Evolutionary conservation across 805 yeast species (phyloP).

Genomic region (Candida sithepensis): DNA sequence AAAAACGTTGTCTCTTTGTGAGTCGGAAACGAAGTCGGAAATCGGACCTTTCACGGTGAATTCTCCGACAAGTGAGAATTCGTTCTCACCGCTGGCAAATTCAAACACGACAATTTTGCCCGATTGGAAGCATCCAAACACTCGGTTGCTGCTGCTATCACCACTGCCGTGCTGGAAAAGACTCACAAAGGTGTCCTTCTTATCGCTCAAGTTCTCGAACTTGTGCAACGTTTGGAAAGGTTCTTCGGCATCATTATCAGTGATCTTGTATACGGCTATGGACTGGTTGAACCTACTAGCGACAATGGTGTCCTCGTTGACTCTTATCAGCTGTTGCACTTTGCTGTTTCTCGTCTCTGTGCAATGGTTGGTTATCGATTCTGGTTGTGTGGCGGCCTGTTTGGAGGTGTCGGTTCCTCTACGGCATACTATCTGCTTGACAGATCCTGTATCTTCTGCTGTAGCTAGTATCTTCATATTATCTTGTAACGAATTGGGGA

Average conservation of each 20-base stretch:
- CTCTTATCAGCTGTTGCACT: conserved; percentile 30
- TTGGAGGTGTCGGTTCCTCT: conserved; percentile 78
- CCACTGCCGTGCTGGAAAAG: not conserved
- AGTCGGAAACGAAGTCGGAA: conserved; percentile 45
- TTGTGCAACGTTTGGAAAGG: conserved; percentile 17
- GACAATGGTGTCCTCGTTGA: conserved; percentile 35
- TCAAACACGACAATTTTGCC: not conserved
- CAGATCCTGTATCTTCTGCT: conserved; percentile 63
- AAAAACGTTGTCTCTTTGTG: conserved; percentile 46
- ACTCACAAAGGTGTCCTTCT: not conserved
- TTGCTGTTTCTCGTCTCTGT: conserved; percentile 31
- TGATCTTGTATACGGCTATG: conserved; percentile 36
- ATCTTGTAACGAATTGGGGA: not conserved
- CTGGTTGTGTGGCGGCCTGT: conserved; percentile 64
- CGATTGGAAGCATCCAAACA: not conserved
- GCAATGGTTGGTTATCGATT: conserved; percentile 36
- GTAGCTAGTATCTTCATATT: conserved; percentile 60
- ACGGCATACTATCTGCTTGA: conserved; percentile 60
- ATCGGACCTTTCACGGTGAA: conserved; percentile 44
- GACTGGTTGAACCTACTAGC: conserved; percentile 42
- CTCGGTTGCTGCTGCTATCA: too few relatives aligned
- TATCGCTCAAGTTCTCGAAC: conserved; percentile 7
- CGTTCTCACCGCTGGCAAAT: conserved; percentile 22
- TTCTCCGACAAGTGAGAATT: conserved; percentile 6
- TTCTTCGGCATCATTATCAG: not conserved